These are phyloP conservation scores for Phytopythium chamaehyphon DNA, from an alignment of 352 stramenopile genomes.

Conservation along the genomic window DNA sequence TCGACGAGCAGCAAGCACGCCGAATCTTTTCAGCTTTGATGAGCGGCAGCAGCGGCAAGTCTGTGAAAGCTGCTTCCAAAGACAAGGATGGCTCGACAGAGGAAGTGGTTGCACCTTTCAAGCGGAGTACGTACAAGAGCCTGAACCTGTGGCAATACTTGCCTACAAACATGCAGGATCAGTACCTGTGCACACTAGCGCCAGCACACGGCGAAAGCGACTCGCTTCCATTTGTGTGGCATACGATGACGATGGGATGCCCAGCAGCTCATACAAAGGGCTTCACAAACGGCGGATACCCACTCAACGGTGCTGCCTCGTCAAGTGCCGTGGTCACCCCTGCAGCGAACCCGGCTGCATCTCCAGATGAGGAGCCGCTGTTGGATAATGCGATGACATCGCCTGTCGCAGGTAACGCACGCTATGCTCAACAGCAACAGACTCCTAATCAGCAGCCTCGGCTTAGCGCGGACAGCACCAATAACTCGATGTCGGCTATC, in stretches of 20 bases:
- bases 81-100: conserved; percentile 13
- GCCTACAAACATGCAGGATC: conserved; percentile 84
- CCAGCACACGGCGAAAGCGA: conserved; percentile 13
- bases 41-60: conserved; percentile 12
- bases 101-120: conserved; percentile 63
- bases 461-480: conserved; percentile 5
- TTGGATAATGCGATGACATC: conserved; percentile 29
- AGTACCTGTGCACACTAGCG: conserved; percentile 64
- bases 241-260: conserved; percentile 86
- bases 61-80: conserved; percentile 16
- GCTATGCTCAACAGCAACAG: conserved; percentile 5
- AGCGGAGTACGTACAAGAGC: conserved; percentile 82
- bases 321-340: conserved; percentile 9
- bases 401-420: conserved; percentile 3
- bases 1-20: conserved; percentile 46
- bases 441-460: conserved; percentile 12
- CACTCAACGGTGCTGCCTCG: conserved; percentile 12
- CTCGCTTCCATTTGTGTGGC: conserved; percentile 52
- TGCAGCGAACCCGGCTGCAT: conserved; percentile 13
- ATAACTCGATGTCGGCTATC: conserved; percentile 48
- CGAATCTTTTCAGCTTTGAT: conserved; percentile 37
- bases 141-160: conserved; percentile 76
- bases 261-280: conserved; percentile 77
- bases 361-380: conserved; percentile 27
- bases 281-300: conserved; percentile 68